Evolutionary conservation across 2,329 filamentous ascomycete species (phyloP).

Genomic region (Ascochyta fabae): DNA sequence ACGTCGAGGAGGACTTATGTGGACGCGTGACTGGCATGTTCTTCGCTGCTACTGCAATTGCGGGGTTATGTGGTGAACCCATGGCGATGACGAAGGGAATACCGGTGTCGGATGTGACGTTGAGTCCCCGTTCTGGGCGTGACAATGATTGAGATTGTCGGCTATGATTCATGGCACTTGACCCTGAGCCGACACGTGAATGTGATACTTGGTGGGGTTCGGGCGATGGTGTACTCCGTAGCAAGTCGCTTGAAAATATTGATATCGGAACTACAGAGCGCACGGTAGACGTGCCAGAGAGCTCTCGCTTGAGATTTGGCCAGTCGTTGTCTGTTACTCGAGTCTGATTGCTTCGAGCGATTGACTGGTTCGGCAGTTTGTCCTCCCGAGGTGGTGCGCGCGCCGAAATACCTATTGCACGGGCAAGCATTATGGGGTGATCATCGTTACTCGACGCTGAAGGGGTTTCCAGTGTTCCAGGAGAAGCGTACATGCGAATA

Average conservation of each 20-base stretch:
- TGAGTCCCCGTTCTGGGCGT: slow-evolving; percentile 24
- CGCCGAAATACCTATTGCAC: too few species aligned
- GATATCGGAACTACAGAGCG: slow-evolving; percentile 11
- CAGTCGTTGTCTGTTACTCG: background rate
- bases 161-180: slow-evolving; percentile 13
- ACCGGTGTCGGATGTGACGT: slow-evolving; percentile 26
- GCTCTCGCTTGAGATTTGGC: slow-evolving; percentile 1
- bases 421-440: too few species aligned
- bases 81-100: slow-evolving; percentile 41
- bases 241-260: slow-evolving; percentile 1
- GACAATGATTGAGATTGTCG: slow-evolving; percentile 11
- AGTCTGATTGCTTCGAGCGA: too few species aligned
- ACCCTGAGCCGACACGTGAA: slow-evolving; percentile 24
- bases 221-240: background rate
- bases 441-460: background rate
- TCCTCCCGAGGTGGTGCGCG: background rate
- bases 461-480: too few species aligned
- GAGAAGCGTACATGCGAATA: background rate
- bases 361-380: background rate
- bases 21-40: slow-evolving; percentile 25
- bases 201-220: slow-evolving; percentile 1
- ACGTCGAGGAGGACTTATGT: slow-evolving; percentile 22
- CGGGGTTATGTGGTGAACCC: slow-evolving; percentile 41
- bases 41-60: slow-evolving; percentile 29
- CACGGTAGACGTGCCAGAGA: background rate